Evolutionary conservation across 768 basidiomycete genomes (phyloP).

Genomic region (Trametes coccinea): DNA sequence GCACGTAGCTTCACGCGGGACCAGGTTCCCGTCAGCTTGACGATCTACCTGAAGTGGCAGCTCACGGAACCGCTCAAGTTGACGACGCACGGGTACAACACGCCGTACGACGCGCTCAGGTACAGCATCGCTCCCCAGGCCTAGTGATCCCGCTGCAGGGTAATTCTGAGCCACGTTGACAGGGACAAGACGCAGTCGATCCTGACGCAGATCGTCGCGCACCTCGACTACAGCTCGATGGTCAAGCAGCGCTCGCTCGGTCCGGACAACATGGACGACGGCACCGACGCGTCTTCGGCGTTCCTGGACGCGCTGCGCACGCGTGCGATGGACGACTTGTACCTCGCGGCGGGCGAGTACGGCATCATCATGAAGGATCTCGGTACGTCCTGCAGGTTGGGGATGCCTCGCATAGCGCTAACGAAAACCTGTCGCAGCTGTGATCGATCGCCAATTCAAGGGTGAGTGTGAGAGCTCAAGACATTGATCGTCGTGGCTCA

Average conservation of each 20-base stretch:
- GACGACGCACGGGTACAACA: constrained; percentile 81
- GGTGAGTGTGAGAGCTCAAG: constrained; percentile 31
- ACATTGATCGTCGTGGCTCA: neutral
- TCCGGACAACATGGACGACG: constrained; percentile 73
- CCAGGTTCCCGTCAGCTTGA: constrained; percentile 83
- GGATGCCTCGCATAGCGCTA: neutral
- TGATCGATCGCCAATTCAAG: constrained; percentile 87
- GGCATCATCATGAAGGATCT: constrained; percentile 83
- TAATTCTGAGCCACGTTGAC: neutral
- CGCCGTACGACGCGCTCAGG: constrained; percentile 74
- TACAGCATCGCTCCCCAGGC: constrained; percentile 1
- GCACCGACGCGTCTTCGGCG: constrained; percentile 66
- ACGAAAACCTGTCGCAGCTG: constrained; percentile 45
- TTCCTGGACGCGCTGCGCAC: constrained; percentile 82
- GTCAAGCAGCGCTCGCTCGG: constrained; percentile 81
- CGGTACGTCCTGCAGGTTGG: constrained; percentile 39
- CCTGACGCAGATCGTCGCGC: constrained; percentile 82
- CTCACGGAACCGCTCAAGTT: constrained; percentile 58
- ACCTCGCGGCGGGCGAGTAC: constrained; percentile 78
- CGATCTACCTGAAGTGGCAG: constrained; percentile 82
- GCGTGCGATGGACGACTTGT: constrained; percentile 86
- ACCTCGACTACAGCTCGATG: constrained; percentile 63
- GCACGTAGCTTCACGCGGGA: constrained; percentile 71
- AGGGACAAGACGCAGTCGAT: constrained; percentile 85
- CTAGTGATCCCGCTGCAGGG: neutral